Evolutionary conservation across 169 alveolate species (phyloP).

Genomic region (Besnoitia besnoiti): DNA sequence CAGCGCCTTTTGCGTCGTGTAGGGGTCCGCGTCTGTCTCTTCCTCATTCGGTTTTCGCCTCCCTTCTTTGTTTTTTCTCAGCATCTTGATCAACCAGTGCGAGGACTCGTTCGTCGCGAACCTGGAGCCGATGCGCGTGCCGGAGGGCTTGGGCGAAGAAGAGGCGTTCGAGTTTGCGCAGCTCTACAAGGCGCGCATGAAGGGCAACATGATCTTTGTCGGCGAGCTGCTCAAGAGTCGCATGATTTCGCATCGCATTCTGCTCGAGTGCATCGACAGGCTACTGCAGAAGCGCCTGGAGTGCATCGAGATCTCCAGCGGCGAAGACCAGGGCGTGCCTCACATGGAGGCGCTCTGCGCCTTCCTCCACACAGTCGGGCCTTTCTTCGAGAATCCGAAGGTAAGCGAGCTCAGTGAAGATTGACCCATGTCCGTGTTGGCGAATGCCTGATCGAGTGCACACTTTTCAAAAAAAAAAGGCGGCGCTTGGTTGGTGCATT

Average conservation of each 20-base stretch:
- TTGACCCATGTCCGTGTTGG: too few species aligned
- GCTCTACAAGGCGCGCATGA: constrained; percentile 75
- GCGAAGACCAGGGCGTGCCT: constrained; percentile 67
- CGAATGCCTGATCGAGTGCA: too few species aligned
- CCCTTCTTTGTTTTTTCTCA: not conserved
- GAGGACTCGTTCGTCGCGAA: constrained; percentile 77
- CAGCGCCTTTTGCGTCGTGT: too few species aligned
- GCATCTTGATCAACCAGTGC: constrained; percentile 73
- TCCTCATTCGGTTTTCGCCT: not conserved
- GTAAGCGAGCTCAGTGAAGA: too few species aligned
- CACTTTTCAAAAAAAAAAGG: not conserved
- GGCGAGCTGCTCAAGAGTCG: constrained; percentile 74
- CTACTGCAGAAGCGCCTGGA: constrained; percentile 70
- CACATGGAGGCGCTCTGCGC: constrained; percentile 68
- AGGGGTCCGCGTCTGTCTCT: too few species aligned
- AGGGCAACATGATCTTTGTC: constrained; percentile 77
- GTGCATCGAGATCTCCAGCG: constrained; percentile 47
- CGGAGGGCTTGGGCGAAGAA: constrained; percentile 71
- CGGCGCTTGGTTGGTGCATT: not conserved
- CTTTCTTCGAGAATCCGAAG: constrained; percentile 57
- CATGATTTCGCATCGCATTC: constrained; percentile 73
- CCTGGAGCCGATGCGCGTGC: constrained; percentile 73
- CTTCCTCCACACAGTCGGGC: constrained; percentile 65
- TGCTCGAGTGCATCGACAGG: constrained; percentile 75
- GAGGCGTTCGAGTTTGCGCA: constrained; percentile 76